A percentile compares a stretch with the other conserved stretches of the same genome.
These are phyloP conservation scores for Fusarium paranaense DNA, from an alignment of 2,329 filamentous ascomycete species.

Conservation along the genomic window DNA sequence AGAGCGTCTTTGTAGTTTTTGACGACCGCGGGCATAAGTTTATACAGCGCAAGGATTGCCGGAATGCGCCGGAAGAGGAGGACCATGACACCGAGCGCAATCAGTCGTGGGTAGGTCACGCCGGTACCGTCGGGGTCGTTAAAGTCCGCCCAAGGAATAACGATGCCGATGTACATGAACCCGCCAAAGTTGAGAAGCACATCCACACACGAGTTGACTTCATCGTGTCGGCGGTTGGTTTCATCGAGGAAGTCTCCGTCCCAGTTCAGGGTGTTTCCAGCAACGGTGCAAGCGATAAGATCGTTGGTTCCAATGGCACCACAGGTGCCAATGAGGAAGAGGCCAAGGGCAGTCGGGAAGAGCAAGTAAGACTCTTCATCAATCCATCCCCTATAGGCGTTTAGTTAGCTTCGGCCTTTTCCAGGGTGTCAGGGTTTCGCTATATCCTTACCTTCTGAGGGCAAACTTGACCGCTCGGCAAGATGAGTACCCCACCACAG, in stretches of 20 bases:
- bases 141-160: constrained; percentile 68
- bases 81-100: constrained; percentile 64
- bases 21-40: constrained; percentile 64
- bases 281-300: constrained; percentile 70
- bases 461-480: constrained; percentile 60
- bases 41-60: constrained; percentile 65
- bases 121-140: constrained; percentile 64
- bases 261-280: constrained; percentile 71
- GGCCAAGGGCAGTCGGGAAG: constrained; percentile 62
- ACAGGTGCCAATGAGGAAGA: constrained; percentile 69
- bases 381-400: constrained; percentile 60
- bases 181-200: constrained; percentile 70
- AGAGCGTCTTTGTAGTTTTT: constrained; percentile 68
- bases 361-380: constrained; percentile 66
- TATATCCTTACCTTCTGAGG: constrained; percentile 45
- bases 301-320: constrained; percentile 70
- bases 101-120: constrained; percentile 61
- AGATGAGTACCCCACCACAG: constrained; percentile 60
- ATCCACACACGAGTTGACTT: constrained; percentile 70
- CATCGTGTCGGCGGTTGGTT: constrained; percentile 66
- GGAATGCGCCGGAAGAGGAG: constrained; percentile 68
- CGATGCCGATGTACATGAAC: constrained; percentile 69
- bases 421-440: background rate
- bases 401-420: background rate
- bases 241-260: constrained; percentile 69